A percentile compares a stretch with the other conserved stretches of the same genome.
phyloP scores from a whole-genome alignment of 192 early-diverging fungal species.

The Oehlia diaphana region DNA sequence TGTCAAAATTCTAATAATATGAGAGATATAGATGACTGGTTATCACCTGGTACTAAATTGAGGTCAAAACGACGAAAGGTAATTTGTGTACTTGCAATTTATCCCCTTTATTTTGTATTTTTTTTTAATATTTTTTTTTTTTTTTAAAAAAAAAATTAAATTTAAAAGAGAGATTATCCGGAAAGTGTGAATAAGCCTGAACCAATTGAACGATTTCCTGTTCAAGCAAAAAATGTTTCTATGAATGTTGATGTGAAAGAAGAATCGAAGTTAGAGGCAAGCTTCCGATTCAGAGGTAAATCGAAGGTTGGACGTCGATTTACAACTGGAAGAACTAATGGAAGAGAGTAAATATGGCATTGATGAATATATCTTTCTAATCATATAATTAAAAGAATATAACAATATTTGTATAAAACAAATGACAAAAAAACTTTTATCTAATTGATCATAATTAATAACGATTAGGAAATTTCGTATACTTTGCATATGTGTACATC shows the following conservation, averaged over 20 bases:
- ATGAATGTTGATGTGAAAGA: neutral
- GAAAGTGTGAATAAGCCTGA: neutral
- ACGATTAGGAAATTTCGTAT: too few relatives aligned
- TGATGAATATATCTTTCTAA: too few relatives aligned
- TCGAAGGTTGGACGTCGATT: neutral
- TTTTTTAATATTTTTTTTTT: too few relatives aligned
- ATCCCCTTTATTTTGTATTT: neutral
- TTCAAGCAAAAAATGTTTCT: neutral
- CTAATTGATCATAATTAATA: too few relatives aligned
- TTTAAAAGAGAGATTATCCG: neutral
- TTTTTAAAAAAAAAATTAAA: neutral
- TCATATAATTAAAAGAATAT: too few relatives aligned
- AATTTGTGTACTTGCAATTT: neutral
- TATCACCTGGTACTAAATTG: neutral
- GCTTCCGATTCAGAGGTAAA: neutral
- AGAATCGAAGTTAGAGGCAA: neutral
- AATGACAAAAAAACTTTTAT: too few relatives aligned
- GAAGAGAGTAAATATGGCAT: neutral
- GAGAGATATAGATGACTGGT: slow-evolving; percentile 7
- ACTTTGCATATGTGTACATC: too few relatives aligned
- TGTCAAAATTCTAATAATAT: neutral
- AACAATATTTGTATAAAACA: too few relatives aligned
- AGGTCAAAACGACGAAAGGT: slow-evolving; percentile 15
- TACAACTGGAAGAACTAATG: neutral
- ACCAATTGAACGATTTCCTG: neutral